Conservation (phyloP, 495 filamentous ascomycete species). For the Hypoxylon fragiforme region DNA sequence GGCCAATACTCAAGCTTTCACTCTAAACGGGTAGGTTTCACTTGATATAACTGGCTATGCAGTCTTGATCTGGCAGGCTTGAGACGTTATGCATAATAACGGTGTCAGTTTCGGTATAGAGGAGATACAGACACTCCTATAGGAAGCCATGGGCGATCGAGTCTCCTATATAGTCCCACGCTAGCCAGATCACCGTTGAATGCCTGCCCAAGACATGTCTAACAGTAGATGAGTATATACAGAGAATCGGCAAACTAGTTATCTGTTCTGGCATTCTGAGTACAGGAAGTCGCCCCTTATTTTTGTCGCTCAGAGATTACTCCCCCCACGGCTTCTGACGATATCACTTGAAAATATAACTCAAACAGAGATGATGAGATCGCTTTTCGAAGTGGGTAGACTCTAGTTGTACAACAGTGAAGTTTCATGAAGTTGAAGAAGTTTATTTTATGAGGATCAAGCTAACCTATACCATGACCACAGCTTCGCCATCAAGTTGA, state of each 20-base stretch:
- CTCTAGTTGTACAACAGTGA: too few relatives aligned
- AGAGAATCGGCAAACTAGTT: slow-evolving; percentile 1
- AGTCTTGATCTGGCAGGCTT: slow-evolving; percentile 58
- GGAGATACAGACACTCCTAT: slow-evolving; percentile 50
- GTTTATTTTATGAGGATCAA: too few relatives aligned
- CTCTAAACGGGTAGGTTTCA: slow-evolving; percentile 59
- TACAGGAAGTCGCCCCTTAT: not conserved
- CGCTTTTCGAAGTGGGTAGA: not conserved
- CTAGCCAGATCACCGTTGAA: slow-evolving; percentile 44
- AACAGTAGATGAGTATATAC: not conserved
- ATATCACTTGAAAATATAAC: slow-evolving; percentile 55
- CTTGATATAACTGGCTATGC: slow-evolving; percentile 55
- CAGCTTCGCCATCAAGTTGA: too few relatives aligned
- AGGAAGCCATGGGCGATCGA: slow-evolving; percentile 42
- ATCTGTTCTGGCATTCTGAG: slow-evolving; percentile 7
- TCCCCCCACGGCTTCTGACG: slow-evolving; percentile 30
- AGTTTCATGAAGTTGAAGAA: too few relatives aligned
- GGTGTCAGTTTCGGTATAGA: slow-evolving; percentile 51
- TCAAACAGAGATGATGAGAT: slow-evolving; percentile 38
- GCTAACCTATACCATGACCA: too few relatives aligned
- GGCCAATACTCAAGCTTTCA: slow-evolving; percentile 59
- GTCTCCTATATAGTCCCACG: slow-evolving; percentile 21
- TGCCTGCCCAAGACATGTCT: slow-evolving; percentile 37
- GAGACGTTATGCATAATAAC: slow-evolving; percentile 63
- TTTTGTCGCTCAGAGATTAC: not conserved